Evolutionary conservation across 495 filamentous ascomycete genomes (phyloP), one percentile per base, ranked within the genome.

Genomic region (Hyaloscypha finlandica): DNA sequence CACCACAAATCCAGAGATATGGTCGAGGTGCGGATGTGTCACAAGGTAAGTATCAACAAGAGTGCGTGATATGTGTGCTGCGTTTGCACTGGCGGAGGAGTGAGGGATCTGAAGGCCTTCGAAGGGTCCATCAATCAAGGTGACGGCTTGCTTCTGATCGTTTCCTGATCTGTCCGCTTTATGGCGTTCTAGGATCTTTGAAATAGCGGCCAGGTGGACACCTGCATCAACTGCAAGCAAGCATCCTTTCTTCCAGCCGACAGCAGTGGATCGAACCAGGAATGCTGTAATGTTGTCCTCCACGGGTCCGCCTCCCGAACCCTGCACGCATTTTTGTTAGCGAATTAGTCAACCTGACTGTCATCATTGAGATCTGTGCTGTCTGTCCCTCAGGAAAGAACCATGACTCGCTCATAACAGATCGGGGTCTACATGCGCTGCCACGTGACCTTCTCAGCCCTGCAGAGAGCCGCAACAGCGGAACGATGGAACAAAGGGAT

Each of bases 21-120:
- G 95, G 71, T 99, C 95, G 3, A 99, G 82, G 78, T 99, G 95
- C 3, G 94, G 88, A 77, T 99, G 94, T 0, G 94, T 98, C 66
- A 99, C 92, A 32, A 97, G 83, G 69, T 92, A 93, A 0, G 93
- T 89, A 29, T 92, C 92, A 48, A 99, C 86, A 35, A 97, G 81
- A 60, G 89, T 84, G 56, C 88, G 84, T 39, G 92, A 86, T 35
- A 98, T 81, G 72, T 96, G 82, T 5, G 87, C 84, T 8, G 92
- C 96, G 75, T 97, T 98, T 53, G 90, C 89, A 20, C 86, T 79
- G 0, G 91, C 78, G 4, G 80, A 88, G 37, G 77, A 68, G 66
- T 83, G 76, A 0, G 88, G 88, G 8, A 97, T 75, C 33, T 86
- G 78, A 11, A 97, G 78, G 2, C 92, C 92, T 11, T 84, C 80